Base-by-base conservation (phyloP, 1,284 basidiomycete species). In the Nidula niveotomentosa region DNA sequence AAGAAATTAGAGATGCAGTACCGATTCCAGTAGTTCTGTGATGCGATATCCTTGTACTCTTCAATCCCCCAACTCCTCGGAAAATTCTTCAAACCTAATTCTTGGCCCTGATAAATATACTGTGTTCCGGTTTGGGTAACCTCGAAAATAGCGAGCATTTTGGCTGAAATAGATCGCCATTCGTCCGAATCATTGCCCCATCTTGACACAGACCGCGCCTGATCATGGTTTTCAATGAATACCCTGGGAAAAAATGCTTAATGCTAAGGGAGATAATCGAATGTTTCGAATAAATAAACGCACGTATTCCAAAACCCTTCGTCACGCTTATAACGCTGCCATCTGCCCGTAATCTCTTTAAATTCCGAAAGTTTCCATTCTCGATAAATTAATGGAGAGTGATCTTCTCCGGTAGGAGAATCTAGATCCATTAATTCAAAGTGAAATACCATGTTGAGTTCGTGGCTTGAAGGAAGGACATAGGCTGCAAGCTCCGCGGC, bases 21-120 rank as follows among this genome's bases (percentile, higher is more conserved):
- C 71, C 60, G 61, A 37, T 70, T 65, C 68, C 69, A 73, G 55
- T 69, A 83, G 60, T 85, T 86, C 57, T 76, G 71, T 2, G 81
- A 75, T 45, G 82, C 81, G 17, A 86, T 76, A 59, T 90, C 89
- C 64, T 84, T 85, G 66, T 86, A 91, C 58, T 90, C 88, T 53
- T 88, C 83, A n/a, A 88, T 74, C 0, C 79, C 78, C 88, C 89
- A 91, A 4, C 71, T 67, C 35, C 72, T 64, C 6, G 89, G 87
- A 44, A 90, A 79, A 58, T 92, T 92, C 69, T 77, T 80, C 70
- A 88, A 75, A 0, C 83, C 90, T 0, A 92, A 78, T 62, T 90
- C 88, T 69, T 90, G 75, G 2, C 91, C 88, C 70, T 91, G 87
- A 67, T 85, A 91, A 10, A 93, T 73, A 65, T 84, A 92, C 58